Base-by-base conservation (phyloP, 179 eudicot species). In the Actinidia arguta region DNA sequence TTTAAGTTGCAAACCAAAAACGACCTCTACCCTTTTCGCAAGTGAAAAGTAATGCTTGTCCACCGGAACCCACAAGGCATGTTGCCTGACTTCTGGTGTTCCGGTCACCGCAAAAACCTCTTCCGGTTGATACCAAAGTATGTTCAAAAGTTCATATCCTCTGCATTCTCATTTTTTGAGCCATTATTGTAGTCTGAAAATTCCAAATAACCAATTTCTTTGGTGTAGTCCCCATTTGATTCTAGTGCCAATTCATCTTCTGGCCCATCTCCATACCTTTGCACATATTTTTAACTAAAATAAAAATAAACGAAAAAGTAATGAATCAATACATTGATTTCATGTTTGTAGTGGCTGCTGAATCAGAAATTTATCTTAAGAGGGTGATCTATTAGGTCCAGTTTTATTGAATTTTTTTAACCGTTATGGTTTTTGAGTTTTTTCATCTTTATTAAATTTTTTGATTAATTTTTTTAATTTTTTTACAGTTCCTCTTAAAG, bases 51-150 rank as follows among this genome's bases (percentile, higher is more conserved):
- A 92, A 31, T 44, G 48, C 7, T 81, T 9, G 77, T 89, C 75
- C 24, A 89, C 92, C 0, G 93, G 91, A 52, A 88, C 82, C 93
- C 91, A 92, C 47, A 89, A 92, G 13, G 54, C 81, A 79, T 90
- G 92, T 17, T 90, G 88, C 39, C 95, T 86, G 63, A 80, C 47
- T 78, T 92, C 95, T 62, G 93, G 92, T 48, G 52, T 42, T 76
- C 88, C 93, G 55, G 88, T 87, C 8, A 89, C 64, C 0, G 91
- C 87, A 55, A 90, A 92, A 6, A 89, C 76, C 77, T 92, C 93
- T 55, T 92, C 95, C 0, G 90, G 92, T 79, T 92, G 95, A 81
- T 85, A 92, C 95, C 95, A 92, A 20, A 92, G 75, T n/a, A 66
- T 80, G 80, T 92, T 90, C 22, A 92, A 64, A 1, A 83, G 77